phyloP scores from a whole-genome alignment of 805 yeast species.

The Lipomyces lipofer region DNA sequence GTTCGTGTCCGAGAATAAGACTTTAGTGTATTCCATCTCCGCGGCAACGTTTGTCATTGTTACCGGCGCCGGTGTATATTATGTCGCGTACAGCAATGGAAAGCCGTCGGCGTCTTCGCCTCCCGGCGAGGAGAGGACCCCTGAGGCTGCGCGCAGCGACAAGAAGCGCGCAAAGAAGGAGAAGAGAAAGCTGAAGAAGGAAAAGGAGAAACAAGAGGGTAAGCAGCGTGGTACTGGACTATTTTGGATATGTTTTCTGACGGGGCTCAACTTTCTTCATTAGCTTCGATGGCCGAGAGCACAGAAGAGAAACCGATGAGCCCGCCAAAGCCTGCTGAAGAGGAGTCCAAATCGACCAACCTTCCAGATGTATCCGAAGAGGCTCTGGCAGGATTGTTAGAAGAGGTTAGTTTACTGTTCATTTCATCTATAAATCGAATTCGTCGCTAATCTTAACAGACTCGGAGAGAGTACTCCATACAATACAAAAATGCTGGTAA shows the following conservation, averaged over 20 bases:
- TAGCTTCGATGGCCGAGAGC: constrained; percentile 5
- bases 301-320: constrained; percentile 3
- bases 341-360: constrained; percentile 8
- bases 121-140: constrained; percentile 4
- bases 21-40: constrained; percentile 27
- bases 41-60: constrained; percentile 30
- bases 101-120: constrained; percentile 5
- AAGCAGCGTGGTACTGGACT: not conserved
- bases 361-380: constrained; percentile 23
- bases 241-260: not conserved
- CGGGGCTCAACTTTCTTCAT: not conserved
- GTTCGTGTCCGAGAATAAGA: constrained; percentile 31
- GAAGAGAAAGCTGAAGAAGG: constrained; percentile 25
- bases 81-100: constrained; percentile 21
- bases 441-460: too few relatives aligned
- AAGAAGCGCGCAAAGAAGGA: constrained; percentile 28
- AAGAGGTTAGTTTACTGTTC: constrained; percentile 7
- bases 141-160: constrained; percentile 9
- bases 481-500: constrained; percentile 91
- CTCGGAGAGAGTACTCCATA: constrained; percentile 56
- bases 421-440: not conserved
- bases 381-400: constrained; percentile 48
- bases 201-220: constrained; percentile 19
- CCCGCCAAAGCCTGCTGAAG: not conserved
- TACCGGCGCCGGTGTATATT: constrained; percentile 33